Evolutionary conservation across 768 basidiomycete species (phyloP).

Genomic region (Kondoa malvinella): DNA sequence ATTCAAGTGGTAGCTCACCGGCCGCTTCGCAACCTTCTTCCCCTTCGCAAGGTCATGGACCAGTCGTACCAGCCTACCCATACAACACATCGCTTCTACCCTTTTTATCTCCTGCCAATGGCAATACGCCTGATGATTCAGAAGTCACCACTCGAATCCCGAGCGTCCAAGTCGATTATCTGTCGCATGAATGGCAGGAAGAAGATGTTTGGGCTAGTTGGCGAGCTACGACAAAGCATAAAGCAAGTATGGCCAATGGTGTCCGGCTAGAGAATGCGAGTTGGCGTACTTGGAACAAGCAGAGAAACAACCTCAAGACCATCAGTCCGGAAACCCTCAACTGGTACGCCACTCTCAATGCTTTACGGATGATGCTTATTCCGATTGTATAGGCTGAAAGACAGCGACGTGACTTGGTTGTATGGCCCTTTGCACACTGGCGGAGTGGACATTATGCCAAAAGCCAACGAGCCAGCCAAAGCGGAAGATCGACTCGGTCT

Average conservation of each 20-base stretch:
- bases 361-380: background rate
- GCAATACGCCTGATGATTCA: conserved; percentile 35
- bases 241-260: conserved; percentile 94
- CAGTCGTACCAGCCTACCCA: conserved; percentile 22
- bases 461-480: conserved; percentile 41
- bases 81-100: conserved; percentile 30
- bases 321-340: conserved; percentile 93
- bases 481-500: conserved; percentile 44
- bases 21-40: background rate
- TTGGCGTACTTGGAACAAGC: conserved; percentile 99
- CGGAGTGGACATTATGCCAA: conserved; percentile 62
- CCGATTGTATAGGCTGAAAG: conserved; percentile 65
- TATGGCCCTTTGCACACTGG: conserved; percentile 83
- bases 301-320: conserved; percentile 86
- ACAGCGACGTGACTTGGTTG: conserved; percentile 97
- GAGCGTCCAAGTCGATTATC: conserved; percentile 90
- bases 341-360: conserved; percentile 47
- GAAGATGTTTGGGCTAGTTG: conserved; percentile 98
- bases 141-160: conserved; percentile 58
- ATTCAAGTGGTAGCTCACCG: background rate
- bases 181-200: conserved; percentile 91
- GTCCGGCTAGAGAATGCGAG: conserved; percentile 88
- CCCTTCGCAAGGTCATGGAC: background rate
- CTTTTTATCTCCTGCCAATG: conserved; percentile 24
- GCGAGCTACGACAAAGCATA: conserved; percentile 94